phyloP scores from a whole-genome alignment of 352 stramenopile genomes.

The Phytophthora syringae region DNA sequence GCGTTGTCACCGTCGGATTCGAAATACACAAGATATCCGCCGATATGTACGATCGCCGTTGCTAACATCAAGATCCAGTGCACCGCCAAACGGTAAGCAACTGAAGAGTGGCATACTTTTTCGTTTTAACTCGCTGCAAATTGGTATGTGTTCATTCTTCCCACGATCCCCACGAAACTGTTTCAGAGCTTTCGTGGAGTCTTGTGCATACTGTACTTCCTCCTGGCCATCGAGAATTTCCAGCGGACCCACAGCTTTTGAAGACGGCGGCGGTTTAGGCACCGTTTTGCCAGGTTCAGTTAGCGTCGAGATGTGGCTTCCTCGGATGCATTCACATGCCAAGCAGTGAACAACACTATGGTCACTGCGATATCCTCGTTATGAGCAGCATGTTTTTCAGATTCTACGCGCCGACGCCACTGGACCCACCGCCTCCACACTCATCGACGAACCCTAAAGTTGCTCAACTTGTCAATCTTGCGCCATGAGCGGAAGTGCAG shows the following conservation, averaged over 20 bases:
- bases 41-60: too few relatives aligned
- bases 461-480: conserved; percentile 31
- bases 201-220: too few relatives aligned
- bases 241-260: too few relatives aligned
- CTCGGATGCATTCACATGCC: conserved; percentile 46
- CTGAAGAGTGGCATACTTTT: too few relatives aligned
- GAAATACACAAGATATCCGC: conserved; percentile 72
- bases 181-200: conserved; percentile 78
- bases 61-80: too few relatives aligned
- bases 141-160: conserved; percentile 45
- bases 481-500: conserved; percentile 37
- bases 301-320: conserved; percentile 44
- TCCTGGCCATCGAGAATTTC: too few relatives aligned
- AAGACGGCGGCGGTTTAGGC: too few relatives aligned
- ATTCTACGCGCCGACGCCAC: too few relatives aligned
- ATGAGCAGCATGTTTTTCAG: conserved; percentile 21
- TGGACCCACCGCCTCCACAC: too few relatives aligned
- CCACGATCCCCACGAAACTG: conserved; percentile 69
- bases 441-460: conserved; percentile 22
- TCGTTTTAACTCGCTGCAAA: conserved; percentile 44
- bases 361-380: conserved; percentile 30
- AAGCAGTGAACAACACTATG: conserved; percentile 49
- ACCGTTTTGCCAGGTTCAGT: conserved; percentile 58
- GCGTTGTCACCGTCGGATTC: conserved; percentile 59
- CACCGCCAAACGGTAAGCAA: conserved; percentile 63